phyloP scores from a whole-genome alignment of 352 stramenopile species.

The Thraustochytrium sp. region DNA sequence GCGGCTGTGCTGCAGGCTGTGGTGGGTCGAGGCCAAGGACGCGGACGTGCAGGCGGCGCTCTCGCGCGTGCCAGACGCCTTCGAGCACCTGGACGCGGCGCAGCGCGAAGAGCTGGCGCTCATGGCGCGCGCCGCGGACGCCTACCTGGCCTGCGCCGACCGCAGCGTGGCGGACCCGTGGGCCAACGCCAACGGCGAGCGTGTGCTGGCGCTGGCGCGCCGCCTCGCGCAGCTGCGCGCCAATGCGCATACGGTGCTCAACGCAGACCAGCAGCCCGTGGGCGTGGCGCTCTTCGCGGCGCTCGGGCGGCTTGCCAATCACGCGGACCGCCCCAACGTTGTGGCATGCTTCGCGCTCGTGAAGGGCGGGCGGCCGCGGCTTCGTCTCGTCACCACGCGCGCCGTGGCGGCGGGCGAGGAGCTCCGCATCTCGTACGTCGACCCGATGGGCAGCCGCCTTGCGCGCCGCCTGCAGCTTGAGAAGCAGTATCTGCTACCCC shows the following conservation, averaged over 20 bases:
- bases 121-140: neutral
- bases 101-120: neutral
- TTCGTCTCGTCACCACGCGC: neutral
- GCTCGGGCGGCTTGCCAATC: neutral
- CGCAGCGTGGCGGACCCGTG: neutral
- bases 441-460: neutral
- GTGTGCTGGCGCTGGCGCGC: neutral
- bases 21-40: neutral
- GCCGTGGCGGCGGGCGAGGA: neutral
- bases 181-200: neutral
- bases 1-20: neutral
- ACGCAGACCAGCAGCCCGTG: neutral
- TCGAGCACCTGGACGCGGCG: neutral
- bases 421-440: neutral
- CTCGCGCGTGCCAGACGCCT: neutral
- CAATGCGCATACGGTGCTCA: neutral
- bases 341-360: neutral
- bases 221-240: neutral
- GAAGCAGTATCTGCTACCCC: neutral
- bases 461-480: neutral
- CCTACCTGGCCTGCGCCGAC: neutral
- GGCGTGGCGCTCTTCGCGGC: neutral
- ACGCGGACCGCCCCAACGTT: neutral
- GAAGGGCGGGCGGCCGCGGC: neutral
- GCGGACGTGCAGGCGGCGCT: neutral